Conservation (phyloP, 345 rosid species). For the Lumnitzera racemosa region DNA sequence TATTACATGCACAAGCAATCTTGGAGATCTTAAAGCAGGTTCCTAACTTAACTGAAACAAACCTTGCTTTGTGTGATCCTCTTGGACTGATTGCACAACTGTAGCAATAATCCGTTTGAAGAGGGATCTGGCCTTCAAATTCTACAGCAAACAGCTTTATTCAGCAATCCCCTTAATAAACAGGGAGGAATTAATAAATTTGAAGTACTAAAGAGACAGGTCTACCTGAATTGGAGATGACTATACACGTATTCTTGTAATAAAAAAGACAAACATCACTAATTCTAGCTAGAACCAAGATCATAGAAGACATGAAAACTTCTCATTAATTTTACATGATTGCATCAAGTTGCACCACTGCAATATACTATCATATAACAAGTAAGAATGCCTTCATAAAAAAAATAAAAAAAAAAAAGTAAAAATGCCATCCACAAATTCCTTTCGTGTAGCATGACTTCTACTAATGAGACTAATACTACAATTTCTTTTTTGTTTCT, state of each 20-base stretch:
- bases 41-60: constrained; percentile 7
- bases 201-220: neutral
- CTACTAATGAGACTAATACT: no score
- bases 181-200: neutral
- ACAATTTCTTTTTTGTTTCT: no score
- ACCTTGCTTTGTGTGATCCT: constrained; percentile 98
- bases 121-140: constrained; percentile 64
- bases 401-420: no score
- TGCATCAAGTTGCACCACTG: no score
- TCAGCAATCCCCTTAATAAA: constrained; percentile 8
- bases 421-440: no score
- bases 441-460: no score
- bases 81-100: constrained; percentile 82
- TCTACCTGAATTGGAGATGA: constrained; percentile 83
- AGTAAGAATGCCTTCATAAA: no score
- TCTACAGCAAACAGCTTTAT: constrained; percentile 34
- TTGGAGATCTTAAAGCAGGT: neutral
- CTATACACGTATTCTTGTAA: constrained; percentile 89
- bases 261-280: constrained; percentile 5
- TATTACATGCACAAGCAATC: no score
- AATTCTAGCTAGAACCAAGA: neutral
- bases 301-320: neutral
- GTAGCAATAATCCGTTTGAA: constrained; percentile 79
- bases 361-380: no score
- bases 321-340: no score